Percentiles rank a stretch among this genome's conserved stretches.
Evolutionary conservation across 257 asterid species (phyloP).

Genomic region (Solanum megistacrolobum): DNA sequence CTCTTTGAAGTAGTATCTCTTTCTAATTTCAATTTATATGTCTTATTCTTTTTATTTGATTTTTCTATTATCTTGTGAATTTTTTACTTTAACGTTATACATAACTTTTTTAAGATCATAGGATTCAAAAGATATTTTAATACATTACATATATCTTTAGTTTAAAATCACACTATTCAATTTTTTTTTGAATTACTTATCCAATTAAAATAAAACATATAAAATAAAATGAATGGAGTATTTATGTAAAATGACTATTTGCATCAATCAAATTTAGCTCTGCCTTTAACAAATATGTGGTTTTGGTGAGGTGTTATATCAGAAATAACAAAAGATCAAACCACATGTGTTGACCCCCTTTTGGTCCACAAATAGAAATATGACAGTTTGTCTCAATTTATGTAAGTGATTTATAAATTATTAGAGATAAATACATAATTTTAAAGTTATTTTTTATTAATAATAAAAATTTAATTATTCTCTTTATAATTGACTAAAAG

Average conservation of each 20-base stretch:
- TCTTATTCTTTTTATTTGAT: no score
- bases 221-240: neutral
- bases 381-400: neutral
- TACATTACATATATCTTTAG: neutral
- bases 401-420: neutral
- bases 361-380: neutral
- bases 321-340: neutral
- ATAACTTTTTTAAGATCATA: neutral
- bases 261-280: neutral
- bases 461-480: neutral
- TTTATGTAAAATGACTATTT: neutral
- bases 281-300: neutral
- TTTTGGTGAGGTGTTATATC: neutral
- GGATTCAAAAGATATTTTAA: no score
- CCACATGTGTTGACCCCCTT: neutral
- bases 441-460: neutral
- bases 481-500: neutral
- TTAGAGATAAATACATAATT: neutral
- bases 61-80: neutral
- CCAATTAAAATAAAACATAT: neutral
- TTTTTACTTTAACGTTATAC: neutral
- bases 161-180: neutral
- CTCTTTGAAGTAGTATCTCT: neutral
- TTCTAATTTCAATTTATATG: neutral
- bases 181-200: neutral